Base-by-base conservation (phyloP, 2,329 filamentous ascomycete genomes). In the Bertia moriformis region DNA sequence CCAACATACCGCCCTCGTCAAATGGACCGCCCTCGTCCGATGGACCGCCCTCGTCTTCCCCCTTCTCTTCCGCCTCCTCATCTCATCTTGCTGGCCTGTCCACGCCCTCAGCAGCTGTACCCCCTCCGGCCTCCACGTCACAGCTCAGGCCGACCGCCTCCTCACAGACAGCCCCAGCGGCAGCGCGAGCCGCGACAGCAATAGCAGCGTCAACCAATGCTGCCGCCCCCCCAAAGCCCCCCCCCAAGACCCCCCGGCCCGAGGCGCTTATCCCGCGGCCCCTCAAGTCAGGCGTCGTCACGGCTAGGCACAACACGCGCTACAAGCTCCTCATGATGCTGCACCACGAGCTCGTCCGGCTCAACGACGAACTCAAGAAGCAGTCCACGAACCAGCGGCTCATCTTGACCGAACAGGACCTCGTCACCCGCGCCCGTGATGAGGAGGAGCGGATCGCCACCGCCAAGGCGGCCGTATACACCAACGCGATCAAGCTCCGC, bases 401-500 rank as follows among this genome's bases (percentile, higher is more conserved):
- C 22, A 10, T 27, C 22, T n/a, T 27, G 22, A 27, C 22, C 22
- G n/a, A 27, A 27, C 76, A 84, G 50, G 71, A 78, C 35, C 63
- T 88, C 17, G 80, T 87, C 44, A 71, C 69, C 46, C 63, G 74
- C 43, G 73, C 76, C 1, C 61, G 89, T 2, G 81, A 89, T 47
- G 76, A 88, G 43, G 93, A 98, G 58, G 78, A 93, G 53, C 71
- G 72, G 22, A 63, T 75, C 5, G 87, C 87, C 1, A 66, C 65
- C 12, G 74, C 78, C 14, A 79, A 79, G 43, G 61, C 69, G 1
- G 58, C 69, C 0, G 74, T 96, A 19, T 98, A 98, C 51, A 65
- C 71, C 5, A 94, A 93, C 49, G 65, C 87, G 18, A 75, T 96
- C 55, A 93, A 88, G 52, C 82, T 86, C 46, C 77, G 77, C 22